phyloP scores from a whole-genome alignment of 192 early-diverging fungal species.

The Podila verticillata region DNA sequence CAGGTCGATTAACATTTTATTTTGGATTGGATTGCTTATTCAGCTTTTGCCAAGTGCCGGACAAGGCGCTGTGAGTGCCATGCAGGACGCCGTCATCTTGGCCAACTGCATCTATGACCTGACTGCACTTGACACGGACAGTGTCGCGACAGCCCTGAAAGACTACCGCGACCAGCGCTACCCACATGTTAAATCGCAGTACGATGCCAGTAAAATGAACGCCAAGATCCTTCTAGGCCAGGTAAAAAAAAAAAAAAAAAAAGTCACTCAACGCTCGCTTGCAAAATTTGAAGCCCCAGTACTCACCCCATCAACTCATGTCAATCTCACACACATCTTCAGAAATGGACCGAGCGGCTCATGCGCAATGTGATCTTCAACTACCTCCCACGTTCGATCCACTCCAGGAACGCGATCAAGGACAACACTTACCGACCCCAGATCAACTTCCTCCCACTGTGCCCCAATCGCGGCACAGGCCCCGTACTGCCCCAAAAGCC shows the following conservation, averaged over 20 bases:
- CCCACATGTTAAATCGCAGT: background rate
- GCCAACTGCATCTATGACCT: conserved; percentile 28
- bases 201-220: background rate
- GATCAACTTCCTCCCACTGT: background rate
- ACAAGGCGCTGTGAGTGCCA: conserved; percentile 41
- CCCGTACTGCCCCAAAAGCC: background rate
- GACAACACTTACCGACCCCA: conserved; percentile 1
- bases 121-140: background rate
- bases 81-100: conserved; percentile 40
- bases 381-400: background rate
- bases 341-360: background rate
- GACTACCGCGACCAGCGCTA: conserved; percentile 6
- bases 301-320: background rate
- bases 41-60: conserved; percentile 38
- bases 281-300: too few relatives aligned
- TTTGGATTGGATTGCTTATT: background rate
- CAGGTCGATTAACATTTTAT: background rate
- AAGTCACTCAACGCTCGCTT: too few relatives aligned
- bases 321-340: background rate
- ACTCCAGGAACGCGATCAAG: background rate
- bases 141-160: background rate
- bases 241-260: background rate
- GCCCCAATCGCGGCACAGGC: background rate
- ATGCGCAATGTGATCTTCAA: conserved; percentile 12
- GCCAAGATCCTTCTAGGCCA: background rate